Conservation (phyloP, 768 basidiomycete genomes). For the Dentipellis sp. region DNA sequence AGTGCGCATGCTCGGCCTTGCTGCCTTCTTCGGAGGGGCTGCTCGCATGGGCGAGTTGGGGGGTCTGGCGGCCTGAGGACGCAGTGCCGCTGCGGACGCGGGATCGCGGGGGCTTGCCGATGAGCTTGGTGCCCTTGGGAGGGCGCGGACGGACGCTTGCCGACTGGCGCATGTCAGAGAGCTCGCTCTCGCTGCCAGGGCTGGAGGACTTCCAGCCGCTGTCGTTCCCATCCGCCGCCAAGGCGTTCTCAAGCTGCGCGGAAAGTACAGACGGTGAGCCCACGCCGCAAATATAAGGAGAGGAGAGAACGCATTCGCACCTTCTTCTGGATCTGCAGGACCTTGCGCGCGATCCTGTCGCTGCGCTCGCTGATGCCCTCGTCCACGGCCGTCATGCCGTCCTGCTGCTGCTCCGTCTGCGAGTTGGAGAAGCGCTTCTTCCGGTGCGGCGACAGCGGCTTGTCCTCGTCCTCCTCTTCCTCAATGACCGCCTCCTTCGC, state of each 20-base stretch:
- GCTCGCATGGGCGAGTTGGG: neutral
- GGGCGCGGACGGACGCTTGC: conserved; percentile 20
- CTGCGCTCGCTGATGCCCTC: conserved; percentile 78
- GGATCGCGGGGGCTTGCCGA: neutral
- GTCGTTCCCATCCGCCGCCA: conserved; percentile 48
- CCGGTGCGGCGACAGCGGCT: conserved; percentile 28
- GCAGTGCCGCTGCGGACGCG: conserved; percentile 39
- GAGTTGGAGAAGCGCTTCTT: conserved; percentile 79
- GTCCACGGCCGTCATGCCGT: conserved; percentile 81
- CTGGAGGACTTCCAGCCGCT: conserved; percentile 35
- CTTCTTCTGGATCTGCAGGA: conserved; percentile 86
- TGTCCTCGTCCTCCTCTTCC: conserved; percentile 23
- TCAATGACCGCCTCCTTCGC: conserved; percentile 47
- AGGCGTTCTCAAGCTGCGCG: conserved; percentile 65
- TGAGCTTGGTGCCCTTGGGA: conserved; percentile 24
- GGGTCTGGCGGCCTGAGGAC: conserved; percentile 41
- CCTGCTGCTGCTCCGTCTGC: conserved; percentile 52
- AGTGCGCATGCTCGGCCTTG: neutral
- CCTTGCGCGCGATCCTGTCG: conserved; percentile 83
- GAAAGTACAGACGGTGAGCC: conserved; percentile 1
- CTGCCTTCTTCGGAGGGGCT: conserved; percentile 3
- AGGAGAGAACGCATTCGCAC: conserved; percentile 29
- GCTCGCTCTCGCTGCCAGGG: conserved; percentile 43
- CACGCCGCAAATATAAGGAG: neutral
- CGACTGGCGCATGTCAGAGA: conserved; percentile 23